phyloP scores from a whole-genome alignment of 805 yeast species.

The Candida maltosa region DNA sequence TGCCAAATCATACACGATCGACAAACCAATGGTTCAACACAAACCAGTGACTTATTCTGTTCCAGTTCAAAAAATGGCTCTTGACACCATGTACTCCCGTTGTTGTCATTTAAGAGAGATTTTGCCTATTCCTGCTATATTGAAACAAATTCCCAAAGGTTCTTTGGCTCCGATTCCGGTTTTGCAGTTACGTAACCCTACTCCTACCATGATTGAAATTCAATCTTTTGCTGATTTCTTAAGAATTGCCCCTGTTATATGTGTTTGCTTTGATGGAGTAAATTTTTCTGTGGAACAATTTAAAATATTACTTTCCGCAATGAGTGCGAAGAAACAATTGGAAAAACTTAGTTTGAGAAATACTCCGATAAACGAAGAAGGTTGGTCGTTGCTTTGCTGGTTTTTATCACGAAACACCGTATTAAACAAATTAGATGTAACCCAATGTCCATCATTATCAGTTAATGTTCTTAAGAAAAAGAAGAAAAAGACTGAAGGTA shows the following conservation, averaged over 20 bases:
- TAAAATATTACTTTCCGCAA: constrained; percentile 64
- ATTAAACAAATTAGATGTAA: constrained; percentile 60
- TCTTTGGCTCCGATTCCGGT: constrained; percentile 71
- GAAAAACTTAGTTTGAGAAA: constrained; percentile 77
- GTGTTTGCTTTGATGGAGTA: constrained; percentile 77
- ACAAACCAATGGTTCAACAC: constrained; percentile 28
- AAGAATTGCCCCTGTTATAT: constrained; percentile 77
- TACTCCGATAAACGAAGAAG: constrained; percentile 64
- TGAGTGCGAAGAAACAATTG: constrained; percentile 61
- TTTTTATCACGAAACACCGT: constrained; percentile 63
- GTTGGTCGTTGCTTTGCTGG: constrained; percentile 80
- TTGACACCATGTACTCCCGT: constrained; percentile 80
- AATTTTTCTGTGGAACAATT: constrained; percentile 73
- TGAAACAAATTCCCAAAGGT: constrained; percentile 69
- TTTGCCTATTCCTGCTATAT: constrained; percentile 82
- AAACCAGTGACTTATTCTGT: constrained; percentile 20
- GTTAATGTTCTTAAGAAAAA: constrained; percentile 42
- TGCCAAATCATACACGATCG: constrained; percentile 24
- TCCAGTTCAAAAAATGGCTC: constrained; percentile 43
- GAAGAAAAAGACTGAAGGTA: constrained; percentile 15
- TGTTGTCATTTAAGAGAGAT: constrained; percentile 93
- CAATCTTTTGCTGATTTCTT: constrained; percentile 86
- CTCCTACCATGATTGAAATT: constrained; percentile 85
- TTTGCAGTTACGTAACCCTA: constrained; percentile 76
- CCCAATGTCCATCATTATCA: constrained; percentile 57